phyloP scores from a whole-genome alignment of 83 land plant genomes.

The Thuja plicata region DNA sequence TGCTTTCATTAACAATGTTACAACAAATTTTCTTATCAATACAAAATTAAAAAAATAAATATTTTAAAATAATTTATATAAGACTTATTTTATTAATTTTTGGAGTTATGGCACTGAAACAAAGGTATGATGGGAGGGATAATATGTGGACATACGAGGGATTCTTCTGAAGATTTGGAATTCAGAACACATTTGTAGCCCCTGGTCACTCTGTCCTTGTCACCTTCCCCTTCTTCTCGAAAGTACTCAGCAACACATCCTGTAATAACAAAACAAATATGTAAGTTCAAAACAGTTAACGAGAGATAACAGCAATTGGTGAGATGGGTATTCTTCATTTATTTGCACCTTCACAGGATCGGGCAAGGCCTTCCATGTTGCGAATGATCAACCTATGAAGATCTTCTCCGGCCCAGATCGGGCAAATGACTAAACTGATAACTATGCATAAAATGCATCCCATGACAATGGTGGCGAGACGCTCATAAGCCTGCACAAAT shows the following conservation, averaged over 20 bases:
- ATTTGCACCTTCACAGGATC: slow-evolving; percentile 43
- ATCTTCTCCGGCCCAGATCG: slow-evolving; percentile 60
- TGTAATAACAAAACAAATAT: neutral
- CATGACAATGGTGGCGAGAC: slow-evolving; percentile 50
- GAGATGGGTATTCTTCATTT: neutral
- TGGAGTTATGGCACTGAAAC: no score
- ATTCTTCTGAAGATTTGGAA: slow-evolving; percentile 55
- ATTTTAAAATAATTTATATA: no score
- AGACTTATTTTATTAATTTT: no score
- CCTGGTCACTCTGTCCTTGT: neutral
- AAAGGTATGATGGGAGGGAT: no score
- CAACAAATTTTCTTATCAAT: no score
- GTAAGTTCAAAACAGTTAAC: neutral
- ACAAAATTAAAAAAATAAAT: no score
- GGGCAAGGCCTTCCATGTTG: slow-evolving; percentile 50
- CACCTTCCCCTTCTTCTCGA: neutral
- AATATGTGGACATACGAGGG: slow-evolving; percentile 22
- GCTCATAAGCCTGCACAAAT: slow-evolving; percentile 29
- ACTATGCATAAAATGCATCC: slow-evolving; percentile 45
- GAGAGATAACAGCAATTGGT: no score
- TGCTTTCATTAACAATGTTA: no score
- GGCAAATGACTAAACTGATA: slow-evolving; percentile 40
- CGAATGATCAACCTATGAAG: slow-evolving; percentile 32
- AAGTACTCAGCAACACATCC: slow-evolving; percentile 3
- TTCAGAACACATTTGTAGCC: slow-evolving; percentile 52